Base-by-base conservation (phyloP, 768 basidiomycete species). In the Pleurotus ostreatus region DNA sequence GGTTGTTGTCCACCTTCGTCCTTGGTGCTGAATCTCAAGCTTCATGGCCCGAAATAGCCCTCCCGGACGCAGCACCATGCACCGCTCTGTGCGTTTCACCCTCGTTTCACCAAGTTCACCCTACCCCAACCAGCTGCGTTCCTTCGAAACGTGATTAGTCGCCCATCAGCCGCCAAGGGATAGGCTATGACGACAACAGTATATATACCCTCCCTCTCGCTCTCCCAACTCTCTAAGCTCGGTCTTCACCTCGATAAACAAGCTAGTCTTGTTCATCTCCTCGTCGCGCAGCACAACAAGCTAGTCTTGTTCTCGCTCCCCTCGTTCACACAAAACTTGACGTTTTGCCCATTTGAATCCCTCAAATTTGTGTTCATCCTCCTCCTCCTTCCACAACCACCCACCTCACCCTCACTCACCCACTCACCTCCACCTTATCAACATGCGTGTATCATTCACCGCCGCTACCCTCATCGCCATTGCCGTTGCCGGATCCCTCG, bases 171-270 rank as follows among this genome's bases (percentile, higher is more conserved):
- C 13, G 39, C 51, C 34, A 30, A 38, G 51, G n/a, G n/a, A 22
- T 39, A 53, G 18, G 23, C 48, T 34, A 53, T 53, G 51, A 20
- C 51, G 41, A n/a, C 23, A n/a, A 39, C 39, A 15, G 51, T 53
- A 53, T 53, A 53, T 53, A 53, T 40, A 40, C 39, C 34, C 39
- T 20, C 7, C 38, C 39, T 15, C 51, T 18, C 18, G 8, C 37
- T 15, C 12, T 41, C 34, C 51, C 38, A 53, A 40, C 41, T 52
- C 51, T n/a, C 51, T 40, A 53, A 53, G 51, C 51, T 53, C 41
- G 51, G 51, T 53, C 51, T 53, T 53, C 51, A 53, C 51, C 51
- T 23, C 51, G 39, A 53, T 53, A 53, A 51, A 53, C 51, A 53
- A 53, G 51, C 51, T 15, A 39, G 51, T 53, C 51, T 53, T 53